Base-by-base conservation (phyloP, 441 rosid genomes). In the Erodium moschatum region DNA sequence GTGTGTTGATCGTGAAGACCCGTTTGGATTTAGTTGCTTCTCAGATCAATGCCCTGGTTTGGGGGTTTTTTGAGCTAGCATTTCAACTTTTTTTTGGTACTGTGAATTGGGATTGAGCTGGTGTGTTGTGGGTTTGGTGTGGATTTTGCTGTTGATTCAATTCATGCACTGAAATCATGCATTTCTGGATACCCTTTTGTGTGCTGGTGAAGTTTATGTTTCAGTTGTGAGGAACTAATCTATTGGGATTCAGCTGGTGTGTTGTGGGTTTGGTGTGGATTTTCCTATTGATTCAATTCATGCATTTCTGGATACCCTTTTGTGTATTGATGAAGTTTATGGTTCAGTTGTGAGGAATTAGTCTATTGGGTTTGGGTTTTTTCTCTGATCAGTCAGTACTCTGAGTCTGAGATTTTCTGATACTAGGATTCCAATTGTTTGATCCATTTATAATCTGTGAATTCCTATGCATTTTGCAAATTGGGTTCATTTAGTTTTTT, bases 1-100 rank as follows among this genome's bases (percentile, higher is more conserved):
- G n/a, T 50, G 21, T 54, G 0, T 54, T 54, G 64, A 20, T 60
- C 21, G 64, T 60, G 33, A 60, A 60, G 64, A 56, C 63, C 64
- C 56, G n/a, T 50, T 48, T 48, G 16, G 46, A 16, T 54, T 54
- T 16, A 54, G 64, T 60, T 60, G 31, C 31, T 8, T 60, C 64
- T 60, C n/a, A 19, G 10, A 21, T 21, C 64, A 60, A 60, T 60
- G 64, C 33, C 21, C 64, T 54, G 61, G 21, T 7, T 18, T 54
- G 6, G 61, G 61, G 10, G 0, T 18, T 44, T 44, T 44, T 11
- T 2, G 2, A 44, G 1, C 54, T 48, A n/a, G 46, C 46, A 40
- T n/a, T 48, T 48, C 16, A n/a, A n/a, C 16, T 48, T 48, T 48
- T 48, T 48, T 48, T 29, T 29, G 31, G 4, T 48, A 12, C 54